Conservation (phyloP, 164 flowering plant genomes). For the Tetrastigma voinierianum region DNA sequence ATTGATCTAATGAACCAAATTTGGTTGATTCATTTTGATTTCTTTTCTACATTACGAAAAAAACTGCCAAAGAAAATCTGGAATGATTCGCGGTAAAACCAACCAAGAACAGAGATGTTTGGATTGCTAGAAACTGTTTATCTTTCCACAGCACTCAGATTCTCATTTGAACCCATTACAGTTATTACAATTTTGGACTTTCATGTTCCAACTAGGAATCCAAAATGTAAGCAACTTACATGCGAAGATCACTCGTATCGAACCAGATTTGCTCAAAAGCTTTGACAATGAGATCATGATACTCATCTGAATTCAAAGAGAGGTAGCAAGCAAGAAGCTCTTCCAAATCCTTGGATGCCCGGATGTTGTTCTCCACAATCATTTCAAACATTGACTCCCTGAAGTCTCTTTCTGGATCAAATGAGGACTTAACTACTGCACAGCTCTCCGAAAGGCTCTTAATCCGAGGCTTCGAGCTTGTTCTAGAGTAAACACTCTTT, state of each 20-base stretch:
- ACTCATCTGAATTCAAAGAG: constrained; percentile 31
- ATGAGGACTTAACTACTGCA: constrained; percentile 35
- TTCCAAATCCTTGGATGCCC: constrained; percentile 37
- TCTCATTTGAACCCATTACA: no score
- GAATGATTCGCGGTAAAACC: no score
- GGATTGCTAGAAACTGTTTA: no score
- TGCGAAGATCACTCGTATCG: constrained; percentile 11
- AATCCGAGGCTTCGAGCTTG: constrained; percentile 8
- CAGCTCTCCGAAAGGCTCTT: constrained; percentile 28
- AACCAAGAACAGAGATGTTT: no score
- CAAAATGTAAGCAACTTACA: constrained; percentile 9
- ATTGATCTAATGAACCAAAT: no score
- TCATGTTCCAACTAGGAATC: neutral
- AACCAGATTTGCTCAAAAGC: constrained; percentile 45
- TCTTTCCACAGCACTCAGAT: no score
- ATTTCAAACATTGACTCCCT: constrained; percentile 57
- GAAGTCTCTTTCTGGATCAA: constrained; percentile 53
- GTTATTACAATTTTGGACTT: no score
- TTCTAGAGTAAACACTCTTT: constrained; percentile 14
- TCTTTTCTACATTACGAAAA: no score
- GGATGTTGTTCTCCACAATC: constrained; percentile 44
- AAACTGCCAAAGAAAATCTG: no score
- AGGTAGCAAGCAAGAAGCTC: constrained; percentile 44
- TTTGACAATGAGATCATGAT: constrained; percentile 36
- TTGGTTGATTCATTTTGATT: no score